Evolutionary conservation across 192 early-diverging fungal genomes (phyloP).

Genomic region (Jimgerdemannia flammicorona): DNA sequence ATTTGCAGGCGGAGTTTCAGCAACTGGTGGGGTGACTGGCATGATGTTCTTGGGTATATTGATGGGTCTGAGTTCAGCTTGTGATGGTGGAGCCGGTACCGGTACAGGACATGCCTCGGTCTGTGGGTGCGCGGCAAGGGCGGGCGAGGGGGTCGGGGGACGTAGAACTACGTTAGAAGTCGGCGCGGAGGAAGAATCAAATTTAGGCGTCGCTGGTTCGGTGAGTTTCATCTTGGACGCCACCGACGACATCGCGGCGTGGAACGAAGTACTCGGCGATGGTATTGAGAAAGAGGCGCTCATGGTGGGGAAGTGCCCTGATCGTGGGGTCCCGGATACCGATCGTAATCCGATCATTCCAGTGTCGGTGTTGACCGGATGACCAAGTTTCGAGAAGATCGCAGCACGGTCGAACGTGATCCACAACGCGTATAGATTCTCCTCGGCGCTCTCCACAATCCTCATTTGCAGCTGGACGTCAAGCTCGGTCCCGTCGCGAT

Average conservation of each 20-base stretch:
- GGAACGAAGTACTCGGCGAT: background rate
- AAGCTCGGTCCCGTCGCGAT: constrained; percentile 57
- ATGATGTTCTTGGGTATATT: background rate
- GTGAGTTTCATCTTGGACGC: no score
- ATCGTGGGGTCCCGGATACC: background rate
- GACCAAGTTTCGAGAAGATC: constrained; percentile 22
- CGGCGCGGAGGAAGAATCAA: background rate
- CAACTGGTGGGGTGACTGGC: background rate
- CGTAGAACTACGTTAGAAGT: background rate
- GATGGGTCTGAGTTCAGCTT: background rate
- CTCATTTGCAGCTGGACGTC: constrained; percentile 59
- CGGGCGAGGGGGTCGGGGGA: background rate
- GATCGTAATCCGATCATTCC: background rate
- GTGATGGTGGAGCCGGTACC: no score
- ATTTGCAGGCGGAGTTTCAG: background rate
- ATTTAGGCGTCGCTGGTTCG: background rate
- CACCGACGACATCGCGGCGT: no score
- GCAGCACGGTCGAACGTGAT: constrained; percentile 56
- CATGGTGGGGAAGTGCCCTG: background rate
- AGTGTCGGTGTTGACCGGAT: background rate
- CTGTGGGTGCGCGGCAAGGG: background rate
- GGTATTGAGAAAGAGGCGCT: background rate
- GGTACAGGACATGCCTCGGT: background rate
- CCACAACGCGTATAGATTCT: constrained; percentile 56
- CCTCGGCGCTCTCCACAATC: constrained; percentile 42